A percentile compares a stretch with the other conserved stretches of the same genome.
phyloP scores from a whole-genome alignment of 2,329 filamentous ascomycete genomes.

The Sarocladiaceae sp. region DNA sequence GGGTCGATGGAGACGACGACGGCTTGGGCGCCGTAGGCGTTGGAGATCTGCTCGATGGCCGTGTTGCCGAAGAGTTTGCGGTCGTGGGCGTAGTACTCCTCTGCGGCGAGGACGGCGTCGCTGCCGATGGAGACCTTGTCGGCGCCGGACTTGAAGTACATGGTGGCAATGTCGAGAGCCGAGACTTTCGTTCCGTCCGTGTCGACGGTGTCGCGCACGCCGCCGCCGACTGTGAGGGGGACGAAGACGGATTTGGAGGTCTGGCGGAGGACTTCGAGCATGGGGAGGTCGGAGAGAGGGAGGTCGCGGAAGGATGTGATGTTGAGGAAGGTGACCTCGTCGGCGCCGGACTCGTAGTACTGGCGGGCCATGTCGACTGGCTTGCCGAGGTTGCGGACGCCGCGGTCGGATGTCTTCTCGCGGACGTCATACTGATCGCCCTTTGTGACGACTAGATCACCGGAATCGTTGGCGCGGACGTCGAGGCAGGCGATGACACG shows the following conservation, averaged over 20 bases:
- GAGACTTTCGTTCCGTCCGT: slow-evolving; percentile 80
- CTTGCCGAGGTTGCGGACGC: slow-evolving; percentile 87
- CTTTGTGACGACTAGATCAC: slow-evolving; percentile 95
- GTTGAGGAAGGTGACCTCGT: slow-evolving; percentile 96
- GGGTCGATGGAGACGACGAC: slow-evolving; percentile 95
- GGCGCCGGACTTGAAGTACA: slow-evolving; percentile 96
- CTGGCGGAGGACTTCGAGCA: slow-evolving; percentile 86
- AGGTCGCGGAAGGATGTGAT: slow-evolving; percentile 98
- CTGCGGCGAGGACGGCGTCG: slow-evolving; percentile 87
- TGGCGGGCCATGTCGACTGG: slow-evolving; percentile 88
- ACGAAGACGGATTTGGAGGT: slow-evolving; percentile 93
- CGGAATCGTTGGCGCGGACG: slow-evolving; percentile 87
- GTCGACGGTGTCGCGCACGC: slow-evolving; percentile 89
- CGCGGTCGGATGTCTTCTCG: slow-evolving; percentile 63
- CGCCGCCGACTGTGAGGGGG: slow-evolving; percentile 89
- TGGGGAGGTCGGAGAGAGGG: slow-evolving; percentile 83
- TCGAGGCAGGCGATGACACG: slow-evolving; percentile 94
- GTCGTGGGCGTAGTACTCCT: slow-evolving; percentile 75
- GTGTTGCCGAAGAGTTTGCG: slow-evolving; percentile 70
- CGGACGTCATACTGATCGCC: slow-evolving; percentile 98
- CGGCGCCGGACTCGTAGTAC: slow-evolving; percentile 95
- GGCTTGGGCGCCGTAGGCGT: slow-evolving; percentile 91
- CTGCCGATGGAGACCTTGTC: slow-evolving; percentile 97
- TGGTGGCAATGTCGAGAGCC: slow-evolving; percentile 84
- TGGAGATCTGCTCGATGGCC: slow-evolving; percentile 90